Evolutionary conservation across 2,329 filamentous ascomycete genomes (phyloP), one percentile per base, ranked within the genome.

Genomic region (Penicillium hesseltinei): DNA sequence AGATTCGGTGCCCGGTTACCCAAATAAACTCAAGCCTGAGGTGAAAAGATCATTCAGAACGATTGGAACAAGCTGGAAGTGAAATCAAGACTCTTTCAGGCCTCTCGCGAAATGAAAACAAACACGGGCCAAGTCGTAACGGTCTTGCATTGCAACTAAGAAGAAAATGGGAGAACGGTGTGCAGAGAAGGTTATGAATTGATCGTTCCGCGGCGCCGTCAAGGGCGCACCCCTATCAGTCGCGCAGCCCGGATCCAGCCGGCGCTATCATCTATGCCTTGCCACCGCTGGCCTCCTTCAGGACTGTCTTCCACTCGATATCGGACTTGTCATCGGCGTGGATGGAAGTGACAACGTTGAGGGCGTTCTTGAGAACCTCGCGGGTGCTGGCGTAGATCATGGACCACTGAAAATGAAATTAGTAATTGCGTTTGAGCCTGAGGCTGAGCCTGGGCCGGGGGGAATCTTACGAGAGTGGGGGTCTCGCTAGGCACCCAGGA

Each of bases 321-420:
- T 77, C 75, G 47, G 58, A 54, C 63, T 73, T 73, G 69, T 75
- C 72, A 56, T 77, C 75, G 40, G 75, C 75, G 63, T 77, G 75
- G 65, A 77, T 73, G 62, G 72, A 75, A 62, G 56, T 68, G 61
- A 66, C 63, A 54, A 76, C 72, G 69, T 78, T 79, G 43, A 81
- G 73, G 19, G 78, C 76, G 61, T 77, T 78, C 73, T 81, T 81
- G 62, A 81, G 65, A 57, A 71, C 72, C 67, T 80, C 77, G 53
- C 77, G 75, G 48, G 77, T 80, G 63, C 77, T 78, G 64, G 79
- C 78, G 71, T 81, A 81, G 56, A 80, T 74, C 79, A 81, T 81
- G 62, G 77, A 78, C 71, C 73, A 76, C 76, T 78, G 31, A 2
- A 50, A 11, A 54, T 15, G 17, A 35, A 15, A 55, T 72, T 61